Base-by-base conservation (phyloP, 1,284 basidiomycete species). In the Malassezia sympodialis region DNA sequence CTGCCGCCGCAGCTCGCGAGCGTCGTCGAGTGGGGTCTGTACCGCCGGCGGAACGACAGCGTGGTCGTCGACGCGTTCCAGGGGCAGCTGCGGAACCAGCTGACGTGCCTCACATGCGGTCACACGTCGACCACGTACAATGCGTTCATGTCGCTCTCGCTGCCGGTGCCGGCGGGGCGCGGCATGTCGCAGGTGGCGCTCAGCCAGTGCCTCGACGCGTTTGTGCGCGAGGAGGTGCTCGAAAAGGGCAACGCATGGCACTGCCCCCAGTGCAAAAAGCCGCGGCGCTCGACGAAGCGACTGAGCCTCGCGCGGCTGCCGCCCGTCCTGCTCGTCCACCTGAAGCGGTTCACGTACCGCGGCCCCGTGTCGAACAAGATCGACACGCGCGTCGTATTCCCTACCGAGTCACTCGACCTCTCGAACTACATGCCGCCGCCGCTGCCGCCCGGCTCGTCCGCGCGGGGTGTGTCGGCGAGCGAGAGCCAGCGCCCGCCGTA, bases 121-220 rank as follows among this genome's bases (percentile, higher is more conserved):
- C 69, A 94, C 88, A 96, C 93, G 2, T 94, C 90, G 26, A 96
- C 90, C 5, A 96, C 91, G 8, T 98, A 94, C 71, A 96, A 98
- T 72, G 82, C 71, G 15, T 74, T 70, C 49, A 66, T 69, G 24
- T 70, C 73, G 31, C 64, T 74, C 17, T 72, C 69, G 5, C 51
- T 74, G 26, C 72, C 72, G 0, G 66, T 74, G 12, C 68, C 69
- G 10, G 51, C 80, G 14, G 78, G 79, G 14, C 80, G 81, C 49
- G 79, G 79, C 30, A 78, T 79, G 17, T 79, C 80, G n/a, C 85
- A 83, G 67, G 83, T 87, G 19, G 80, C 84, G 2, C 77, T 98
- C 39, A 79, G 84, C 51, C 82, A 85, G 46, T 93, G 93, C 75
- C 78, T 98, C 58, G 87, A 96, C 67, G 83, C 85, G 3, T 93